These are phyloP conservation scores for Acmispon strigosus DNA, from an alignment of 306 rosid genomes.

Conservation along the genomic window DNA sequence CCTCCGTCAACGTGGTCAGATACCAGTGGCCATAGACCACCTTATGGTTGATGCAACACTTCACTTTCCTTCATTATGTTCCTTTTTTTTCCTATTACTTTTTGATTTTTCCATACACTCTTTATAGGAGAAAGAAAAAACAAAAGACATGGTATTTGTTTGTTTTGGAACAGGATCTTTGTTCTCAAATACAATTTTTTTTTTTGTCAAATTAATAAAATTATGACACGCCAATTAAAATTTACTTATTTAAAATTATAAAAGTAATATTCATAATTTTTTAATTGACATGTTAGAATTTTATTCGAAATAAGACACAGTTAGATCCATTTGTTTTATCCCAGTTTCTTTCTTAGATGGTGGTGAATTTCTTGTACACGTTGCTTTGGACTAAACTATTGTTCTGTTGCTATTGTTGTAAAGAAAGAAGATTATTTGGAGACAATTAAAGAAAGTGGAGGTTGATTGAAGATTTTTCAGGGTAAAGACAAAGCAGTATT, in stretches of 20 bases:
- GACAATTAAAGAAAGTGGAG: neutral
- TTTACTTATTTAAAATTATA: too few relatives aligned
- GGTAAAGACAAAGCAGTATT: slow-evolving; percentile 21
- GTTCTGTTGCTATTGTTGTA: neutral
- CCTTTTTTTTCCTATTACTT: neutral
- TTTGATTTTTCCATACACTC: neutral
- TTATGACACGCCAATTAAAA: too few relatives aligned
- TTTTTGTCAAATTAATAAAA: too few relatives aligned
- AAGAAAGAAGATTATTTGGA: neutral
- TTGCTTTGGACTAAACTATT: neutral
- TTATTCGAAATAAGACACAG: too few relatives aligned
- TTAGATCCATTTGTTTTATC: too few relatives aligned
- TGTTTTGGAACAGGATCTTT: too few relatives aligned
- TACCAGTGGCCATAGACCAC: slow-evolving; percentile 42
- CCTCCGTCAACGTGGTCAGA: slow-evolving; percentile 58
- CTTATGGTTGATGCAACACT: slow-evolving; percentile 41
- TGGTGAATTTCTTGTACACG: neutral
- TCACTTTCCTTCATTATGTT: neutral
- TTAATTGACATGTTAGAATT: too few relatives aligned
- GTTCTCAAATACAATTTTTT: too few relatives aligned
- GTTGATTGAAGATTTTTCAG: neutral
- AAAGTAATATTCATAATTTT: too few relatives aligned
- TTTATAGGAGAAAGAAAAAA: neutral
- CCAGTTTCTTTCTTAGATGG: neutral
- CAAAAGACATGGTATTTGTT: neutral